Evolutionary conservation across 73 alveolate genomes (phyloP), one percentile per base, ranked within the genome.

Genomic region (Paramecium pentaurelia): DNA sequence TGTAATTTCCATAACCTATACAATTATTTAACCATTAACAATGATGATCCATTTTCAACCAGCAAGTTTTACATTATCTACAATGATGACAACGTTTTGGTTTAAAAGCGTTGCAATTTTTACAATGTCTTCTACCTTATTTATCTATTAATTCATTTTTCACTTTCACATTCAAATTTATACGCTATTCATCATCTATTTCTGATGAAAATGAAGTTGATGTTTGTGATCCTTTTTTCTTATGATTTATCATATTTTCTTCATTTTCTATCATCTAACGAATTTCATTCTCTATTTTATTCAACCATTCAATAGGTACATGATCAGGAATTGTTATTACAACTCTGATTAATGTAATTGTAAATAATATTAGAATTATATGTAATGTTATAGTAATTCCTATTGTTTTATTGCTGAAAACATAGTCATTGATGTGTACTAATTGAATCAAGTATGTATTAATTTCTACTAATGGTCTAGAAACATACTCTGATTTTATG

Each of bases 11-110:
- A 8, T 36, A 85, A 12, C 97, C 98, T 22, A 95, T 95, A 77
- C 98, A 95, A 77, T 95, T 95, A 77, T 92, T 95, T 5, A 95
- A 83, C 96, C 97, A 95, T 83, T 93, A 92, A 68, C 98, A 95
- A 86, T 95, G 98, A 93, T 95, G 97, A 58, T 95, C 97, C 95
- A 95, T 93, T 28, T 92, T 88, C 37, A 92, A 80, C 54, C 95
- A 95, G 44, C 98, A 95, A 14, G 93, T 14, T 36, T 95, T 95
- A 34, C 98, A 95, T 70, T 92, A 77, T 16, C 96, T 92, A 49
- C 98, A 95, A 95, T 95, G 98, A 85, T 92, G 95, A 36, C 92
- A 25, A 40, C 95, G 88, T 40, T 92, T 93, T 51, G 95, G 95
- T 92, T 92, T 92, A 16, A 92, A 54, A 40, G 54, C 42, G n/a